Percentiles rank a stretch among this genome's conserved stretches.
Conservation (phyloP, 148 eudicot species). For the Mesembryanthemum crystallinum region DNA sequence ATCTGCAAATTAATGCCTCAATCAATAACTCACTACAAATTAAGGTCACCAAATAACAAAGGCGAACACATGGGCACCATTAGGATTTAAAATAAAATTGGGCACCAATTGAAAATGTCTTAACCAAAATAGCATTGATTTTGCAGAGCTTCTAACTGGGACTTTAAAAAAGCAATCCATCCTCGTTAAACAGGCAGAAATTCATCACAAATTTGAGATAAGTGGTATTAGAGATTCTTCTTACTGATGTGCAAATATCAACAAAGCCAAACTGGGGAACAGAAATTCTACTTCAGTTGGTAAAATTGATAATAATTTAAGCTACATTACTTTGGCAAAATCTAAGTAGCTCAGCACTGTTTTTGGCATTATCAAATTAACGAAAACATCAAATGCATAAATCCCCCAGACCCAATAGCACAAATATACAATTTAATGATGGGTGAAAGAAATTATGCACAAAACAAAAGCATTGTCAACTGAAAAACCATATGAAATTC, state of each 20-base stretch:
- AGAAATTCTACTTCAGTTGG: neutral
- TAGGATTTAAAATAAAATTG: neutral
- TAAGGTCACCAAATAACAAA: too few relatives aligned
- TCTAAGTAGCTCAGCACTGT: neutral
- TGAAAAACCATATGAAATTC: neutral
- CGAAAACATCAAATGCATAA: neutral
- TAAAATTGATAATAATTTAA: neutral
- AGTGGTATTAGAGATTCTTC: neutral
- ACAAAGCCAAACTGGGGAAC: neutral
- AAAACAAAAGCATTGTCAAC: neutral
- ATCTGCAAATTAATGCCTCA: too few relatives aligned
- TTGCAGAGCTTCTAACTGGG: neutral
- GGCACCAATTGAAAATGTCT: too few relatives aligned
- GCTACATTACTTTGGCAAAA: neutral
- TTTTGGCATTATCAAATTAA: neutral
- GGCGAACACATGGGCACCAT: neutral
- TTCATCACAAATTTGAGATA: neutral
- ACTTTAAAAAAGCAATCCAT: neutral
- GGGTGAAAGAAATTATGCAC: neutral
- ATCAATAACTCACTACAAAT: too few relatives aligned
- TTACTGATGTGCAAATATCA: neutral
- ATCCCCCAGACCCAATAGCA: neutral
- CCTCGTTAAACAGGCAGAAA: neutral
- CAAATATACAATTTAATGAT: neutral
- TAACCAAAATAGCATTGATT: neutral